These are phyloP conservation scores for Tulasnella sp. DNA, from an alignment of 768 basidiomycete genomes.

Conservation along the genomic window DNA sequence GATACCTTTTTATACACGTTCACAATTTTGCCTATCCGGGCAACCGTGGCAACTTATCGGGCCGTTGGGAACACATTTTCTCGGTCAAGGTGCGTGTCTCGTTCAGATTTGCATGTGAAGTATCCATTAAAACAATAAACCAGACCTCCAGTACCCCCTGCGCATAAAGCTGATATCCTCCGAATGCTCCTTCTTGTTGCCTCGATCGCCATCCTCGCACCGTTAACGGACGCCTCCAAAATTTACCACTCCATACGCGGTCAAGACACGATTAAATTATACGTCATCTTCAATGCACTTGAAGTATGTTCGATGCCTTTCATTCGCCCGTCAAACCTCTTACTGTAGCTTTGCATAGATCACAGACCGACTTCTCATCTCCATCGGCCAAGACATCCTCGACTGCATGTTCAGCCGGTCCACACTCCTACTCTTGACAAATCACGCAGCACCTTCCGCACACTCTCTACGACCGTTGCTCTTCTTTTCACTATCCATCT, in stretches of 20 bases:
- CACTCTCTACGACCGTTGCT: constrained; percentile 67
- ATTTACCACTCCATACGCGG: constrained; percentile 97
- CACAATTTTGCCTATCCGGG: constrained; percentile 92
- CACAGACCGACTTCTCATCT: constrained; percentile 85
- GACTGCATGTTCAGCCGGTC: constrained; percentile 94
- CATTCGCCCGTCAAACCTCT: neutral
- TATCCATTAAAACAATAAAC: constrained; percentile 21
- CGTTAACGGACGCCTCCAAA: constrained; percentile 89
- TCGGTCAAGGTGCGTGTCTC: constrained; percentile 27
- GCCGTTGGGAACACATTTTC: constrained; percentile 23
- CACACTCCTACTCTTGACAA: constrained; percentile 65
- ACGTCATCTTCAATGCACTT: constrained; percentile 97
- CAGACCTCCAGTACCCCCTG: constrained; percentile 52
- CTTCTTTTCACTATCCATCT: constrained; percentile 69
- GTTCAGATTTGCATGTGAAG: constrained; percentile 15
- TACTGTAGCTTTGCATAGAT: constrained; percentile 46
- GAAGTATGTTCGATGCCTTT: constrained; percentile 49
- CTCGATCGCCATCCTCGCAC: constrained; percentile 62
- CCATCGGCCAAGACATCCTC: constrained; percentile 94
- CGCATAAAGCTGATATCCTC: constrained; percentile 90
- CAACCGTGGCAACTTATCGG: constrained; percentile 50
- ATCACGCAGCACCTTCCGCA: constrained; percentile 44
- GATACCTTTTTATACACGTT: constrained; percentile 98
- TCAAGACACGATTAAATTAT: constrained; percentile 96
- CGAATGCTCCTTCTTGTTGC: constrained; percentile 62